phyloP scores from a whole-genome alignment of 2,329 filamentous ascomycete genomes.

The Lachnellula subtilissima region DNA sequence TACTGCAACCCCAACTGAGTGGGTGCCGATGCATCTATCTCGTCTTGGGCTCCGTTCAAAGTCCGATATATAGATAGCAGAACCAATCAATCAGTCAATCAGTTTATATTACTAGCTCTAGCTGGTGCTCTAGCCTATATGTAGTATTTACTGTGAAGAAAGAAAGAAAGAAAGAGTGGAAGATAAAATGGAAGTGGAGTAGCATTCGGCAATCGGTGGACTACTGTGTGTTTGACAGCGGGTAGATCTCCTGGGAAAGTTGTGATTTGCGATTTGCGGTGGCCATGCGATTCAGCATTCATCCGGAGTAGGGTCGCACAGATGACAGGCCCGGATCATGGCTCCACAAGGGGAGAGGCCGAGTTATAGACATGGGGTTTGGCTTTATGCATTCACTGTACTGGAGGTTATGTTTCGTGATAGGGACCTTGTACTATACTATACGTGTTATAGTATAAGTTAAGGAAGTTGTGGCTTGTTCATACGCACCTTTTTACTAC shows the following conservation, averaged over 20 bases:
- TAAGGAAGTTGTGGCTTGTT: no score
- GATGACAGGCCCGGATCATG: not conserved
- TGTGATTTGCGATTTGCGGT: not conserved
- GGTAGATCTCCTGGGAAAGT: not conserved
- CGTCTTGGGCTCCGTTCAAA: no score
- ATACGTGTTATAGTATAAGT: not conserved
- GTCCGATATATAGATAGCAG: no score
- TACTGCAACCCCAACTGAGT: no score
- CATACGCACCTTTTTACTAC: no score
- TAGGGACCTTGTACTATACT: not conserved
- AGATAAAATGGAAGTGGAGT: no score
- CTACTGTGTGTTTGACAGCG: conserved; percentile 1
- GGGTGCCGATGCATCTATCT: no score
- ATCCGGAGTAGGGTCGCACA: not conserved
- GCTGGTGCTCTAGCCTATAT: no score
- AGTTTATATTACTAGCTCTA: no score
- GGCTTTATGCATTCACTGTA: not conserved
- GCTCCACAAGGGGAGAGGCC: not conserved
- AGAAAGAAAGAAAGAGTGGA: no score
- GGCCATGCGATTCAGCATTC: not conserved
- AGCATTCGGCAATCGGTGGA: not conserved
- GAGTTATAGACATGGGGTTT: not conserved
- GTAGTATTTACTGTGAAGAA: no score
- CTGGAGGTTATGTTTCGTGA: not conserved
- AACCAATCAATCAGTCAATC: no score